Conservation (phyloP, 352 stramenopile species). For the Blastocystis sp. region DNA sequence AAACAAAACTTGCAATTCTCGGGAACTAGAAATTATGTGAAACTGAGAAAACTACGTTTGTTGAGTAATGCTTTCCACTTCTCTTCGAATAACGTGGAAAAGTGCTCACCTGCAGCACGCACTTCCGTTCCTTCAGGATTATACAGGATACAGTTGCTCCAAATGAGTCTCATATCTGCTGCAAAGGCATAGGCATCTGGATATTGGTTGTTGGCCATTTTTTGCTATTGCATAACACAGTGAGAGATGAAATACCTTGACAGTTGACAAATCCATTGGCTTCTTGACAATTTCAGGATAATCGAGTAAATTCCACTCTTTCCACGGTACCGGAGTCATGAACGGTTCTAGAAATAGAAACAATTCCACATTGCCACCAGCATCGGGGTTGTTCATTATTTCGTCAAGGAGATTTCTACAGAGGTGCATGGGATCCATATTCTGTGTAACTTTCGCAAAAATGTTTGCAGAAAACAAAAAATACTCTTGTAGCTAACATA, state of each 20-base stretch:
- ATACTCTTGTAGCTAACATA: not conserved
- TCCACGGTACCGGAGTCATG: conserved; percentile 31
- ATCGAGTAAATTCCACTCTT: conserved; percentile 57
- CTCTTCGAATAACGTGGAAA: conserved; percentile 1
- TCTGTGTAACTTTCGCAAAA: not conserved
- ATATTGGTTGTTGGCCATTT: conserved; percentile 27
- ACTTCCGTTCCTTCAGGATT: conserved; percentile 36
- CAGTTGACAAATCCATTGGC: conserved; percentile 55
- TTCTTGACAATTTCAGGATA: conserved; percentile 59
- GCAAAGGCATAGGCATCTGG: conserved; percentile 40
- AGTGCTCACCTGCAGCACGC: not conserved
- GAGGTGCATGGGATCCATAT: not conserved
- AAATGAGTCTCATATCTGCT: conserved; percentile 25
- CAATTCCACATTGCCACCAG: not conserved
- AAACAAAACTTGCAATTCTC: not conserved
- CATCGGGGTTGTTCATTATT: not conserved
- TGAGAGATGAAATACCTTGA: not conserved
- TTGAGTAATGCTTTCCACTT: not conserved
- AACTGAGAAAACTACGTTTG: not conserved
- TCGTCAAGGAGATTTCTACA: not conserved
- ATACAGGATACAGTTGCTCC: conserved; percentile 40
- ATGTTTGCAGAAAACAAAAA: not conserved
- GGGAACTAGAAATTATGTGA: not conserved
- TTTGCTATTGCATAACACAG: not conserved
- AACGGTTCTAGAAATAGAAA: not conserved